Evolutionary conservation across 768 basidiomycete species (phyloP).

Genomic region (Termitomyces sp.): DNA sequence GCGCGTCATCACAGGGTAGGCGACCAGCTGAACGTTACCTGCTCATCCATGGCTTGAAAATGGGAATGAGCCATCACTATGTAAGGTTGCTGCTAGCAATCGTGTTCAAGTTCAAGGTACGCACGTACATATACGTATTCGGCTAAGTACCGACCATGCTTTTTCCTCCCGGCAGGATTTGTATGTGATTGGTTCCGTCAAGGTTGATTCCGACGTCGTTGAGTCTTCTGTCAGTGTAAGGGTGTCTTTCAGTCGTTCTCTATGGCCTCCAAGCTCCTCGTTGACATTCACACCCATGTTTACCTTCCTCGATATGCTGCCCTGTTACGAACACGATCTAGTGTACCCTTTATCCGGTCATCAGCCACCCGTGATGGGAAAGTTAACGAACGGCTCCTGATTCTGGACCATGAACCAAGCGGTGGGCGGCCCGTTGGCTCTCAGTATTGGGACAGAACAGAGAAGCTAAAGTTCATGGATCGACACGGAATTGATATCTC

Average conservation of each 20-base stretch:
- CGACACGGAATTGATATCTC: constrained; percentile 77
- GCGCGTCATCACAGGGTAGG: not conserved
- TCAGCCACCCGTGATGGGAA: constrained; percentile 39
- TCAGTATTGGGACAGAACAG: constrained; percentile 76
- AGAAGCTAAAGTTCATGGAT: constrained; percentile 86
- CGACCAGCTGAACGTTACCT: constrained; percentile 15
- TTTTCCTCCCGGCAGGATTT: constrained; percentile 5
- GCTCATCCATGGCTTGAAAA: constrained; percentile 23
- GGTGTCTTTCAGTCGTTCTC: constrained; percentile 4
- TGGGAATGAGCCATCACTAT: constrained; percentile 11
- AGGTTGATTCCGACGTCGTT: not conserved
- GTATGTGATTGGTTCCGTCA: constrained; percentile 15
- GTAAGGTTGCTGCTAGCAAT: not conserved
- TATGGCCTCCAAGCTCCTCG: constrained; percentile 38
- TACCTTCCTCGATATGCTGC: constrained; percentile 79
- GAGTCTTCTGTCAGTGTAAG: not conserved
- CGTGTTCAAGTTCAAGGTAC: not conserved
- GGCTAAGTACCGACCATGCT: not conserved
- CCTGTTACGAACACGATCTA: constrained; percentile 58
- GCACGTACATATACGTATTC: not conserved
- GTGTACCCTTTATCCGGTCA: constrained; percentile 64
- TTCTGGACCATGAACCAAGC: constrained; percentile 77
- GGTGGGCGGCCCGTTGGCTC: constrained; percentile 78
- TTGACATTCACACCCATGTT: constrained; percentile 86
- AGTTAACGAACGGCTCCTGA: constrained; percentile 67